Evolutionary conservation across 306 rosid species (phyloP), one percentile per base, ranked within the genome.

Genomic region (Quercus suber): DNA sequence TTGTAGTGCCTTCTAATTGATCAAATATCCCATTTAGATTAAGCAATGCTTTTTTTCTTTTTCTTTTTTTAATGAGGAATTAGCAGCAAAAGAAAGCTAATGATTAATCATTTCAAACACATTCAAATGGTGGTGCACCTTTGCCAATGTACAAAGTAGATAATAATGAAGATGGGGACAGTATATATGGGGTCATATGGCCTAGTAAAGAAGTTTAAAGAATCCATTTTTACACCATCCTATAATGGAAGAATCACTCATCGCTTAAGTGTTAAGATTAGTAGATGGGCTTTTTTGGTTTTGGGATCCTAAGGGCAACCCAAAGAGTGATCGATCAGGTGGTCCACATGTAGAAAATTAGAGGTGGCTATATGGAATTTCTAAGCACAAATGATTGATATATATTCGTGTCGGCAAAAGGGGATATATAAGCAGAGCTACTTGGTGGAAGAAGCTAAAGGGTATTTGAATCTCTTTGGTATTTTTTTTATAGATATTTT

Each of bases 361-460:
- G 43, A 15, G 37, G 49, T 30, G 28, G 73, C 67, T 73, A 19
- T 6, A 19, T 35, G 68, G 69, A 20, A 65, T 79, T 56, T 73
- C 7, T 21, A 21, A 45, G 52, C 77, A 31, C 56, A 20, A 15
- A 73, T 72, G 74, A 73, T 71, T 25, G 21, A 45, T 28, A 73
- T 73, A 45, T 28, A 73, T 73, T 30, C 21, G 61, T 74, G 83
- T 74, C 58, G 69, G 73, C 86, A 70, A 58, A 73, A 78, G 73
- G 74, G 73, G 21, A 69, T n/a, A 73, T 23, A 25, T 51, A 41
- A 41, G 45, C 45, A 41, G 45, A 41, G 43, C 49, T 10, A 19
- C 71, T 19, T 11, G 27, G 55, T 28, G 23, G 52, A 41, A 8
- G 45, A 41, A 67, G 70, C 56, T 69, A 19, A 19, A 65, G 65